These are phyloP conservation scores for Zanthoxylum bungeanum DNA, from an alignment of 345 rosid genomes.

Conservation along the genomic window DNA sequence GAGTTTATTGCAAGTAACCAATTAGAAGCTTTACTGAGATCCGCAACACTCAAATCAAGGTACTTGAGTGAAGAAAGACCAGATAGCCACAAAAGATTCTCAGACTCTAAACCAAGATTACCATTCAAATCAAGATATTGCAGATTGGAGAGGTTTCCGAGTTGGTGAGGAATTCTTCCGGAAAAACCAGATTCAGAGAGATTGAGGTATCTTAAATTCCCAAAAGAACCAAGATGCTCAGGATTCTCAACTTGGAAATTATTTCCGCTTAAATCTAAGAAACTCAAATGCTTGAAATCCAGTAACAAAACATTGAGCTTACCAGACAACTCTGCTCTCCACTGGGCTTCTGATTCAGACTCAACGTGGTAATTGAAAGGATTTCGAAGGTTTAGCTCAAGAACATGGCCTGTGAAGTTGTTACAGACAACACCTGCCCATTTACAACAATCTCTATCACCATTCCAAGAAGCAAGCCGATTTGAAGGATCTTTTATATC, in stretches of 20 bases:
- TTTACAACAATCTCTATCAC: not conserved
- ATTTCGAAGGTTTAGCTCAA: not conserved
- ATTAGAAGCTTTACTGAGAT: not conserved
- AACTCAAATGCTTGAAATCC: not conserved
- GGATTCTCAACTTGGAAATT: not conserved
- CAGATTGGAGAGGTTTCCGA: not conserved
- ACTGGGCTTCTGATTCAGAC: too few species aligned
- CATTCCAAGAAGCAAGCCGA: not conserved
- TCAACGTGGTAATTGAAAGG: not conserved
- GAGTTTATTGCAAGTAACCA: not conserved
- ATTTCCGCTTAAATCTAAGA: not conserved
- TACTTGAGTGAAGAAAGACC: conserved; percentile 7
- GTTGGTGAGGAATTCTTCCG: not conserved
- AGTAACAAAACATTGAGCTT: not conserved
- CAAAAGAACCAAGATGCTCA: not conserved
- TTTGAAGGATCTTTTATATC: not conserved
- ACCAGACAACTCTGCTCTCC: not conserved
- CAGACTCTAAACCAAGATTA: too few species aligned
- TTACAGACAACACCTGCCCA: not conserved
- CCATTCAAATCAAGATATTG: not conserved
- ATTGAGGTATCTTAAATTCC: not conserved
- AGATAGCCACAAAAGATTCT: conserved; percentile 13
- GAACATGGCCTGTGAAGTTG: not conserved
- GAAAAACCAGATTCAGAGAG: not conserved
- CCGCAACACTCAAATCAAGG: conserved; percentile 9